Evolutionary conservation across 495 filamentous ascomycete species (phyloP), one percentile per base, ranked within the genome.

Genomic region (Hyaloscypha bicolor): DNA sequence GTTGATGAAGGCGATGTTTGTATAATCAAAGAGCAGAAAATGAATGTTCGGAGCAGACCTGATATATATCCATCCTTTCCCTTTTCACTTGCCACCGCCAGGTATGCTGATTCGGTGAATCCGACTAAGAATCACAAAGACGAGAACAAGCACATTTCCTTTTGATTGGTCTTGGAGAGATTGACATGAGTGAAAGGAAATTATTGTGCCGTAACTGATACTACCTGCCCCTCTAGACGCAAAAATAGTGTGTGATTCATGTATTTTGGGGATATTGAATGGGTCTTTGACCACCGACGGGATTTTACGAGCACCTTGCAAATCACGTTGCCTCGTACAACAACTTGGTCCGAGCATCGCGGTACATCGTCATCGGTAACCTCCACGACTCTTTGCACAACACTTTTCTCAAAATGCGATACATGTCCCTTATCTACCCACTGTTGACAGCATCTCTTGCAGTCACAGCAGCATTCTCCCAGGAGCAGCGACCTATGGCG

Each of bases 391-490:
- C 45, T 39, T 31, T 4, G n/a, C 22, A 16, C 65, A 31, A 48
- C 51, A 22, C 31, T 37, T 64, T 59, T n/a, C 30, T 29, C 51
- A 66, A 67, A 39, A 73, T 73, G 71, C 29, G 68, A 59, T 63
- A 55, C 51, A 52, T 51, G 51, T 62, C 56, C 4, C 11, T 66
- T 25, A 9, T 61, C 6, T 65, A 62, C 22, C 35, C 62, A 30
- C 31, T 73, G 16, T 35, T 73, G 35, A 60, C 71, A 19, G 71
- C 65, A 53, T 63, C 58, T 30, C 55, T 69, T 42, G 63, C 63
- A 16, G 60, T 65, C 51, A 58, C 66, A 45, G 55, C 51, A 45
- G 55, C 51, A 6, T 39, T 30, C n/a, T 45, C 22, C 22, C 51
- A 58, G 21, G 14, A 58, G 22, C 71, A 73, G 39, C 31, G 42